Conservation (phyloP, 306 rosid species). For the Senna tora region DNA sequence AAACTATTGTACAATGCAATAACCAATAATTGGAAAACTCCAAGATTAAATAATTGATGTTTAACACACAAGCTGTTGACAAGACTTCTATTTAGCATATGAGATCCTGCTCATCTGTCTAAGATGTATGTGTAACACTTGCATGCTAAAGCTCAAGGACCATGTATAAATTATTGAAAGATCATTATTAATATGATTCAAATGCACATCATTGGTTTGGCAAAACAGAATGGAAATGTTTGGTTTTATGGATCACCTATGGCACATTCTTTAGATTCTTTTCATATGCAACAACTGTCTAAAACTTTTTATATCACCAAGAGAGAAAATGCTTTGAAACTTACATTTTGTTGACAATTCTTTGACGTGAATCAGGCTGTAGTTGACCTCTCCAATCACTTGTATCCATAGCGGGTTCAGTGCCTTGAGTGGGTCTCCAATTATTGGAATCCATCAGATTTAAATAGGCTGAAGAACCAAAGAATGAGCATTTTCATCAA, state of each 20-base stretch:
- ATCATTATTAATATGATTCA: neutral
- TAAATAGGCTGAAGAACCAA: constrained; percentile 24
- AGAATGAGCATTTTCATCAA: constrained; percentile 21
- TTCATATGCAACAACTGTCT: too few species aligned
- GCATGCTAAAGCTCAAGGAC: constrained; percentile 28
- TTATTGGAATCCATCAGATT: constrained; percentile 47
- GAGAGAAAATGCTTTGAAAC: constrained; percentile 30
- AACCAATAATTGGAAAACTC: neutral
- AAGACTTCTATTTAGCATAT: neutral
- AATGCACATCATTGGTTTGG: constrained; percentile 1
- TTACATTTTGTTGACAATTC: constrained; percentile 60
- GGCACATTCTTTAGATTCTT: neutral
- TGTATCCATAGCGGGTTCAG: constrained; percentile 44
- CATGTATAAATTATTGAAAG: neutral
- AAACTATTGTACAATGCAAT: constrained; percentile 6
- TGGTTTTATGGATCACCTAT: constrained; percentile 3
- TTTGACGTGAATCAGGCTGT: constrained; percentile 48
- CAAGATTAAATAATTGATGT: constrained; percentile 4
- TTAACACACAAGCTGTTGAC: neutral
- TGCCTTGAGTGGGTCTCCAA: constrained; percentile 52
- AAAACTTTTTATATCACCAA: neutral
- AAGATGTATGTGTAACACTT: constrained; percentile 2
- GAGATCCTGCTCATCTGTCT: neutral
- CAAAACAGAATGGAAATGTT: constrained; percentile 28
- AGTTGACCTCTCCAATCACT: constrained; percentile 59